These are phyloP conservation scores for Brasilioporus rufonigricans DNA, from an alignment of 768 basidiomycete species.

Conservation along the genomic window DNA sequence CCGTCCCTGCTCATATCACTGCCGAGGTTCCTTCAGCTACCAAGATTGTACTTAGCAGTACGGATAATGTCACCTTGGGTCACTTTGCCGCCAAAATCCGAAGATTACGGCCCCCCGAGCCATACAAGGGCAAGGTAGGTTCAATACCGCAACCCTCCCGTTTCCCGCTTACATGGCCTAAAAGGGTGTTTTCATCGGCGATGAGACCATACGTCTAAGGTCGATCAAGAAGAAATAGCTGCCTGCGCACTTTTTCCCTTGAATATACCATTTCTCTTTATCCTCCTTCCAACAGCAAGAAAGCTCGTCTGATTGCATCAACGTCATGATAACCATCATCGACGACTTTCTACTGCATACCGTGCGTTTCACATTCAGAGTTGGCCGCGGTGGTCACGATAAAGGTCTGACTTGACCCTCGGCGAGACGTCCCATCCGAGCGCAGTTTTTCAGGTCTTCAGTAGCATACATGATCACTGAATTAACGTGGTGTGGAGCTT, in stretches of 20 bases:
- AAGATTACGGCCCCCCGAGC: slow-evolving; percentile 85
- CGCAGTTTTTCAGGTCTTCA: no score
- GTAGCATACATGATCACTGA: no score
- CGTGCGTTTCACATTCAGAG: background rate
- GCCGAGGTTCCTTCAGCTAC: slow-evolving; percentile 80
- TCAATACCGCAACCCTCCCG: background rate
- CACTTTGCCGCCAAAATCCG: slow-evolving; percentile 87
- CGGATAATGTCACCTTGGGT: slow-evolving; percentile 85
- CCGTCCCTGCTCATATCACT: slow-evolving; percentile 79
- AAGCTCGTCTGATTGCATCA: background rate
- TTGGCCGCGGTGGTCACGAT: no score
- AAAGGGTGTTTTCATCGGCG: slow-evolving; percentile 92
- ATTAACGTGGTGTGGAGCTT: no score
- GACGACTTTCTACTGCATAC: background rate
- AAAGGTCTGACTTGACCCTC: no score
- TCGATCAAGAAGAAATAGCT: slow-evolving; percentile 92
- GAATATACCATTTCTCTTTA: slow-evolving; percentile 3
- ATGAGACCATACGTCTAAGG: slow-evolving; percentile 89
- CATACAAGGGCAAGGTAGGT: slow-evolving; percentile 95
- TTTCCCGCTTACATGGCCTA: slow-evolving; percentile 3
- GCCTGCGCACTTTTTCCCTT: background rate
- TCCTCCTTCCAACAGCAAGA: background rate
- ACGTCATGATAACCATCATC: background rate
- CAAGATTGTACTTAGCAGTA: slow-evolving; percentile 78
- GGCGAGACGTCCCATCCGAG: no score